Conservation (phyloP, 169 alveolate genomes). For the Perkinsus marinus region DNA sequence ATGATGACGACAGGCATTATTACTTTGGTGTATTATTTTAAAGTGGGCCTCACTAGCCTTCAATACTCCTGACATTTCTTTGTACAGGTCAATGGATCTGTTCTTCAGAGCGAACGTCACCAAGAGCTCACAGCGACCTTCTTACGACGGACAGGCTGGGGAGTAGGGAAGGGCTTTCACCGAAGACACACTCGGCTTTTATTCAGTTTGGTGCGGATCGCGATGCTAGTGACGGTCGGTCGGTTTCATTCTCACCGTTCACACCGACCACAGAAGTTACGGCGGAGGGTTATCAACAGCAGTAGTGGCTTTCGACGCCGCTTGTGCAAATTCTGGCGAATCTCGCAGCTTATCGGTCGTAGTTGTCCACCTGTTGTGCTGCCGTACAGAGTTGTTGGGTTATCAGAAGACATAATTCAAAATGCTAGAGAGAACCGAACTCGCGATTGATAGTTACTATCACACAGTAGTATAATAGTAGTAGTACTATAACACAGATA, state of each 20-base stretch:
- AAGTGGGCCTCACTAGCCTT: background rate
- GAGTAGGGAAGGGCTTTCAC: background rate
- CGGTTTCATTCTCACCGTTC: background rate
- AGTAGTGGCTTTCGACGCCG: background rate
- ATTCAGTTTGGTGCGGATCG: background rate
- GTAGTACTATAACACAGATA: too few relatives aligned
- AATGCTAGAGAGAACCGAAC: too few relatives aligned
- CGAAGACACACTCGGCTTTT: background rate
- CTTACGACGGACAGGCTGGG: background rate
- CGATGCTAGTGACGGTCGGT: background rate
- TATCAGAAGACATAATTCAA: too few relatives aligned
- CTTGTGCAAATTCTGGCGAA: background rate
- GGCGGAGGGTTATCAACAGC: background rate
- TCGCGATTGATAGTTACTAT: too few relatives aligned
- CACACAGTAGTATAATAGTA: too few relatives aligned
- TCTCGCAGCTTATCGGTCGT: background rate
- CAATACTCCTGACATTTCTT: background rate
- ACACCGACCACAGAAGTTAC: background rate
- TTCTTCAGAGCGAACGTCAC: background rate
- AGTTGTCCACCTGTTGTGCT: background rate
- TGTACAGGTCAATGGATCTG: background rate
- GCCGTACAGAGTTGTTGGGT: background rate
- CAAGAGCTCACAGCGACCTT: background rate
- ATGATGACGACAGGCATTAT: background rate
- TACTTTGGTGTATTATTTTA: background rate